These are phyloP conservation scores for Lentinula edodes DNA, from an alignment of 768 basidiomycete species.

Conservation along the genomic window DNA sequence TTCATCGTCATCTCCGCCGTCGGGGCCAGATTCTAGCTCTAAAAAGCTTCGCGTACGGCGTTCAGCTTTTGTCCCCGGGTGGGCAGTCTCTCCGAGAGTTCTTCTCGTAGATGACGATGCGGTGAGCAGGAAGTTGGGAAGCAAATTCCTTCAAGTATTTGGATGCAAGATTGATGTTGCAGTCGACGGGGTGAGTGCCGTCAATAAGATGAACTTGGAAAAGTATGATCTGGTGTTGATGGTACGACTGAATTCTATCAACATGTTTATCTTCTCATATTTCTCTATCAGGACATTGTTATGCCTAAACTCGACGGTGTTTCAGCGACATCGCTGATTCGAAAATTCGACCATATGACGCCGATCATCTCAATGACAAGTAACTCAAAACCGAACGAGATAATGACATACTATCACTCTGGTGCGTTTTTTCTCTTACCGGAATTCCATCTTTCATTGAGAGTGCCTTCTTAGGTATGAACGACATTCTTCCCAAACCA, in stretches of 20 bases:
- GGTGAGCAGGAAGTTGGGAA: conserved; percentile 81
- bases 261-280: background rate
- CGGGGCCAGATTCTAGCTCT: conserved; percentile 3
- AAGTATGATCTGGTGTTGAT: conserved; percentile 96
- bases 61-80: conserved; percentile 81
- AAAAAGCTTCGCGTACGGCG: conserved; percentile 64
- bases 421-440: conserved; percentile 28
- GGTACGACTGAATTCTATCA: conserved; percentile 35
- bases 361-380: conserved; percentile 99
- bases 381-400: conserved; percentile 89
- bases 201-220: conserved; percentile 93
- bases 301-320: conserved; percentile 89
- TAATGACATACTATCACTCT: conserved; percentile 84
- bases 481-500: conserved; percentile 93
- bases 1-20: conserved; percentile 13
- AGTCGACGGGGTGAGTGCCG: conserved; percentile 87
- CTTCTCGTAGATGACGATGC: conserved; percentile 94
- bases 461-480: conserved; percentile 60
- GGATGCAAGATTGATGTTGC: conserved; percentile 94
- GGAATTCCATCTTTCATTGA: background rate
- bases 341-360: conserved; percentile 92
- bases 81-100: conserved; percentile 89
- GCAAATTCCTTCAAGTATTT: conserved; percentile 93
- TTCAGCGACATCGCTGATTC: conserved; percentile 86
- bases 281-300: conserved; percentile 72